A percentile compares a stretch with the other conserved stretches of the same genome.
Conservation (phyloP, 108 stramenopile species). For the Cyclotella sp. region DNA sequence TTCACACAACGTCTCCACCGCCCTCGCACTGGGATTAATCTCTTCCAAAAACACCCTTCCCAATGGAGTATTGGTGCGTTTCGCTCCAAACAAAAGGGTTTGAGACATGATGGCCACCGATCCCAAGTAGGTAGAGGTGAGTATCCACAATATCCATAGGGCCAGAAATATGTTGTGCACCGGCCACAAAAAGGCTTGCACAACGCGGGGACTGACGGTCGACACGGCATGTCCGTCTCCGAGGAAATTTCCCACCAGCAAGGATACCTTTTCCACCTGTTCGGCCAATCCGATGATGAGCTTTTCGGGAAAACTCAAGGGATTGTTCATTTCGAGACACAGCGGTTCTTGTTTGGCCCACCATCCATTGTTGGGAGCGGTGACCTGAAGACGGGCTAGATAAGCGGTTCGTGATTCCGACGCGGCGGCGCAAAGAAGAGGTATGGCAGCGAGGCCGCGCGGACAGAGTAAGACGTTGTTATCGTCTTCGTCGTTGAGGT, state of each 20-base stretch:
- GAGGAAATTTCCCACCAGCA: constrained; percentile 43
- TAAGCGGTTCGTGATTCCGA: constrained; percentile 82
- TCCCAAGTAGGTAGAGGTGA: constrained; percentile 59
- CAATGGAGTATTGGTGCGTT: constrained; percentile 69
- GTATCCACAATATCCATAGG: constrained; percentile 79
- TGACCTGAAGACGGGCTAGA: constrained; percentile 63
- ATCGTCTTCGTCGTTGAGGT: constrained; percentile 10
- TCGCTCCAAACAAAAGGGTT: constrained; percentile 77
- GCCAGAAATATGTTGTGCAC: constrained; percentile 76
- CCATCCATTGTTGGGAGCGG: constrained; percentile 68
- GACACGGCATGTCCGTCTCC: constrained; percentile 35
- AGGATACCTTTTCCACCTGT: constrained; percentile 60
- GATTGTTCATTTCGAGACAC: constrained; percentile 59
- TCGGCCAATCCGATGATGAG: constrained; percentile 59
- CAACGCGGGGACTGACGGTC: constrained; percentile 45
- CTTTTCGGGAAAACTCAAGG: constrained; percentile 68
- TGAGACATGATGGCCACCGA: constrained; percentile 47
- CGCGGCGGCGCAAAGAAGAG: constrained; percentile 82
- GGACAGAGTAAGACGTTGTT: constrained; percentile 51
- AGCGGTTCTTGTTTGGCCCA: constrained; percentile 87
- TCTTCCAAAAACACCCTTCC: constrained; percentile 61
- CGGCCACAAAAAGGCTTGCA: constrained; percentile 85
- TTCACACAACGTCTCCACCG: constrained; percentile 63
- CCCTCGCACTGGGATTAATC: constrained; percentile 53
- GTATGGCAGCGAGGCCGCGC: constrained; percentile 81